These are phyloP conservation scores for Lithohypha guttulata DNA, from an alignment of 2,329 filamentous ascomycete species.

Conservation along the genomic window DNA sequence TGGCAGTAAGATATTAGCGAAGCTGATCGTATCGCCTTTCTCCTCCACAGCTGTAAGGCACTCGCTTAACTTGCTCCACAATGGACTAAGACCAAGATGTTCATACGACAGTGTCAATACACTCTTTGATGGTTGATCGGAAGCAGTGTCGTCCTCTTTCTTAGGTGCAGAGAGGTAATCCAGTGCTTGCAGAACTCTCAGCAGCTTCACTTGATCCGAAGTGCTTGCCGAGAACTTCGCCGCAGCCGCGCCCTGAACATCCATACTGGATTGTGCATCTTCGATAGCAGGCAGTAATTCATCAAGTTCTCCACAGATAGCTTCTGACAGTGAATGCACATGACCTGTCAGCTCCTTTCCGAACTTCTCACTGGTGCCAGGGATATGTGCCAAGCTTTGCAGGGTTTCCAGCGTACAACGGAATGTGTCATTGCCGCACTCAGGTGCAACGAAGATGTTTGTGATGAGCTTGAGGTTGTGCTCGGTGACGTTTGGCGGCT, in stretches of 20 bases:
- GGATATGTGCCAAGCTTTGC: constrained; percentile 90
- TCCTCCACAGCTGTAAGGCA: constrained; percentile 81
- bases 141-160: constrained; percentile 43
- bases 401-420: constrained; percentile 97
- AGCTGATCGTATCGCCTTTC: constrained; percentile 90
- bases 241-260: constrained; percentile 87
- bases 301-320: constrained; percentile 73
- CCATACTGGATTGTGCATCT: constrained; percentile 76
- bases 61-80: constrained; percentile 86
- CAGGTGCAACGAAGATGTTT: constrained; percentile 87
- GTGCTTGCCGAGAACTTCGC: constrained; percentile 93
- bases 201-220: constrained; percentile 90
- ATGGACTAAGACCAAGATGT: constrained; percentile 74
- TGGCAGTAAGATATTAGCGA: constrained; percentile 87
- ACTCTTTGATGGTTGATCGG: constrained; percentile 58
- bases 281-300: constrained; percentile 78
- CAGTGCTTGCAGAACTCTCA: constrained; percentile 82
- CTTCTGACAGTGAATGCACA: constrained; percentile 71
- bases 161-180: constrained; percentile 92
- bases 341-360: constrained; percentile 86
- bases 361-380: constrained; percentile 78
- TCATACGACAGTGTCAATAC: constrained; percentile 81
- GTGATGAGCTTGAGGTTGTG: constrained; percentile 89
- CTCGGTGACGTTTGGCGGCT: constrained; percentile 75
- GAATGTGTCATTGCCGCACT: constrained; percentile 97